Percentiles rank a stretch among this genome's conserved stretches.
Evolutionary conservation across 495 filamentous ascomycete genomes (phyloP).

Genomic region (Xylaria castorea): DNA sequence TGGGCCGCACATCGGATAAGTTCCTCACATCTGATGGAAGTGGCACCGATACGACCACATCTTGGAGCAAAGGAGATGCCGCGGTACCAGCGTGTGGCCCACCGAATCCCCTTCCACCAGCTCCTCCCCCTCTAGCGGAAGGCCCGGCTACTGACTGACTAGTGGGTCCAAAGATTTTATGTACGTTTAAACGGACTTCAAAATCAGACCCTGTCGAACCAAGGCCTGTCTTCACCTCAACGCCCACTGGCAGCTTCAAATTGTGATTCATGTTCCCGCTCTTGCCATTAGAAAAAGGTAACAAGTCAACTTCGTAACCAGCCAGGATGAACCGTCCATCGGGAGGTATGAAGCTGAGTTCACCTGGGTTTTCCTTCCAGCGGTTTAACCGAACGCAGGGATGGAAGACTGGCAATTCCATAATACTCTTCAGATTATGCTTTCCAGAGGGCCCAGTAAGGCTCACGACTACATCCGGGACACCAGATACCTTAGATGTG

Average conservation of each 20-base stretch:
- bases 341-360: constrained; percentile 92
- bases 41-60: constrained; percentile 81
- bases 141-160: constrained; percentile 34
- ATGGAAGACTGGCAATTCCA: constrained; percentile 94
- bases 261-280: constrained; percentile 50
- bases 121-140: constrained; percentile 65
- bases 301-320: constrained; percentile 91
- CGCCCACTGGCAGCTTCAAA: constrained; percentile 78
- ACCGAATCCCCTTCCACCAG: constrained; percentile 55
- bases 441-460: constrained; percentile 78
- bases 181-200: constrained; percentile 79
- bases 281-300: constrained; percentile 63
- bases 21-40: constrained; percentile 83
- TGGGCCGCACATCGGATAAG: constrained; percentile 82
- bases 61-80: constrained; percentile 72
- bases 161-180: constrained; percentile 64
- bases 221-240: constrained; percentile 81
- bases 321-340: constrained; percentile 95
- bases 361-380: constrained; percentile 87
- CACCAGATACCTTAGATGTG: constrained; percentile 91
- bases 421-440: constrained; percentile 71
- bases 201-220: constrained; percentile 81
- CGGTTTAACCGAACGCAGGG: constrained; percentile 86
- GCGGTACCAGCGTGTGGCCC: constrained; percentile 51
- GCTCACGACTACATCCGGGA: constrained; percentile 85